Conservation (phyloP, 1,139 yeast species). For the Debaryomyces singareniensis region DNA sequence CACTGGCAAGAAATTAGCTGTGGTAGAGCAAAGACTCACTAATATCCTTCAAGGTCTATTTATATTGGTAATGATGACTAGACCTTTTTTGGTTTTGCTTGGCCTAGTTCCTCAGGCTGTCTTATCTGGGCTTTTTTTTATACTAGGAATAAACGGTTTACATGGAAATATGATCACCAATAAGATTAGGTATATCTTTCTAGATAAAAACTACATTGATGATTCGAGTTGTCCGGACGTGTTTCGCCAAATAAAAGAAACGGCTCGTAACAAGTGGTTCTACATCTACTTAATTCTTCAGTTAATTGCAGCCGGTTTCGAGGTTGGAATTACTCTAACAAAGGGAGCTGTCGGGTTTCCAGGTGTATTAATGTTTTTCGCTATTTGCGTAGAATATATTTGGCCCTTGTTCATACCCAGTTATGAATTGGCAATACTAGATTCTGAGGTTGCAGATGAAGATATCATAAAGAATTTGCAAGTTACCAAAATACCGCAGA, state of each 20-base stretch:
- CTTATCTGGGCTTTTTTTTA: conserved; percentile 83
- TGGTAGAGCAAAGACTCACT: conserved; percentile 85
- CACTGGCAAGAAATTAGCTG: conserved; percentile 41
- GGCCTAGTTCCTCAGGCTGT: conserved; percentile 93
- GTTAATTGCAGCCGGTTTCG: conserved; percentile 65
- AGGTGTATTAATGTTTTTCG: conserved; percentile 54
- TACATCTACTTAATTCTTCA: conserved; percentile 52
- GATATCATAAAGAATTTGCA: conserved; percentile 7
- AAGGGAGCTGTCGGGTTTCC: conserved; percentile 95
- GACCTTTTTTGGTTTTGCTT: conserved; percentile 76
- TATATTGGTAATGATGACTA: conserved; percentile 81
- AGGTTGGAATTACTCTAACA: conserved; percentile 80
- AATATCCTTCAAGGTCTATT: conserved; percentile 80
- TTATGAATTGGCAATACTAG: conserved; percentile 57
- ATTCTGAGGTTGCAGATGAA: conserved; percentile 63
- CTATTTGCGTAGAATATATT: conserved; percentile 61
- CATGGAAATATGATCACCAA: conserved; percentile 59
- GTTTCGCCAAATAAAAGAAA: conserved; percentile 25
- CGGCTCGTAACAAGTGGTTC: conserved; percentile 44
- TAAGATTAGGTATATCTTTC: conserved; percentile 55
- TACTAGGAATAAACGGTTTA: conserved; percentile 84
- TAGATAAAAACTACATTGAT: conserved; percentile 47
- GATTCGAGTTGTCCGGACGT: conserved; percentile 32
- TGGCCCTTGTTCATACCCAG: conserved; percentile 61
- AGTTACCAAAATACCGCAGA: no score